Evolutionary conservation across 352 stramenopile genomes (phyloP), one percentile per base, ranked within the genome.

Genomic region (Pythium insidiosum): DNA sequence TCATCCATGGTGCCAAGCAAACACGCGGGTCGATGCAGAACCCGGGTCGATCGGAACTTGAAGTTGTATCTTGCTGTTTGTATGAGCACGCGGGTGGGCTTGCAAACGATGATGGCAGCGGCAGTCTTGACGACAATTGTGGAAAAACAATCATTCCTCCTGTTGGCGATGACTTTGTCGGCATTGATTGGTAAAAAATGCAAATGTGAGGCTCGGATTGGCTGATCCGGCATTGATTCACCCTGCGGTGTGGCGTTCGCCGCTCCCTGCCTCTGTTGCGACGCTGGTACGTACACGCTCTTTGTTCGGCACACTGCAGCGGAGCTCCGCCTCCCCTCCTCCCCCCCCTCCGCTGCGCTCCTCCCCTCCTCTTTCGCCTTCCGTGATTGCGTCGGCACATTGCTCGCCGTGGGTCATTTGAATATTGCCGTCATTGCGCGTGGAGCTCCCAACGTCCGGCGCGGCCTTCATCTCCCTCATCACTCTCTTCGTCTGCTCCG

Each of bases 361-460:
- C 26, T 18, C 50, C 24, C 34, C 30, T 16, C 18, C 31, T 16
- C 30, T 34, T 25, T 40, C 46, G 29, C 47, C n/a, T 23, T 39
- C 42, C 33, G 52, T n/a, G n/a, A n/a, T n/a, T n/a, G n/a, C n/a
- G n/a, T n/a, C n/a, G n/a, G n/a, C n/a, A n/a, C n/a, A n/a, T n/a
- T n/a, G n/a, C n/a, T n/a, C n/a, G n/a, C n/a, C n/a, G n/a, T n/a
- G n/a, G n/a, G 50, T 78, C 73, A 86, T 86, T 86, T 75, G 61
- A 70, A 69, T 53, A 75, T 86, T 84, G 48, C 39, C 68, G 53
- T 53, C 60, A 63, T 66, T 53, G 62, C n/a, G n/a, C n/a, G n/a
- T n/a, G n/a, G n/a, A n/a, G n/a, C n/a, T n/a, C n/a, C n/a, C n/a
- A n/a, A n/a, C n/a, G n/a, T n/a, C n/a, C n/a, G n/a, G n/a, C n/a